Conservation (phyloP, 495 filamentous ascomycete genomes). For the Tuber brumale region DNA sequence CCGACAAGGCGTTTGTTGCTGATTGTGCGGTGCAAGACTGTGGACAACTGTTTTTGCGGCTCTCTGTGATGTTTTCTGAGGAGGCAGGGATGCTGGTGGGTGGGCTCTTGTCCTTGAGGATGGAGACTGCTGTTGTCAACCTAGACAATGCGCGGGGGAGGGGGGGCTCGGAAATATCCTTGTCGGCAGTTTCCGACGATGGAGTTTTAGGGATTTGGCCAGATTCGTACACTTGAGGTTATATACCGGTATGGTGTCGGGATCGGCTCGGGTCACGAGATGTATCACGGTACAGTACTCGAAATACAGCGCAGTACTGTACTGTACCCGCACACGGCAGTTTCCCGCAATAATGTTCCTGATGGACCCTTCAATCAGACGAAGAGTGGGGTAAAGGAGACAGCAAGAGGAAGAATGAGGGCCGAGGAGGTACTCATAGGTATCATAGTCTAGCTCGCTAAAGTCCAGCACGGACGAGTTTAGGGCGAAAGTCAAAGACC, state of each 20-base stretch:
- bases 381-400: neutral
- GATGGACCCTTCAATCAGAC: neutral
- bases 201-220: neutral
- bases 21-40: conserved; percentile 20
- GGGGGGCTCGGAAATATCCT: neutral
- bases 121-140: conserved; percentile 11
- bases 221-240: neutral
- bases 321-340: neutral
- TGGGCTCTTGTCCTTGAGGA: conserved; percentile 6
- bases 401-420: neutral
- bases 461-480: neutral
- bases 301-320: neutral
- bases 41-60: conserved; percentile 1
- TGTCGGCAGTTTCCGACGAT: neutral
- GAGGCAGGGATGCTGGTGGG: neutral
- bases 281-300: neutral
- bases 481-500: neutral
- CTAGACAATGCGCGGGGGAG: neutral
- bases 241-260: neutral
- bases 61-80: neutral
- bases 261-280: neutral
- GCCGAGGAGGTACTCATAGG: neutral
- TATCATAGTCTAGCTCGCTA: neutral
- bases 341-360: neutral
- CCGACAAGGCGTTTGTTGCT: conserved; percentile 26